These are phyloP conservation scores for Strobilomyces dryophilus DNA, from an alignment of 768 basidiomycete species.

Conservation along the genomic window DNA sequence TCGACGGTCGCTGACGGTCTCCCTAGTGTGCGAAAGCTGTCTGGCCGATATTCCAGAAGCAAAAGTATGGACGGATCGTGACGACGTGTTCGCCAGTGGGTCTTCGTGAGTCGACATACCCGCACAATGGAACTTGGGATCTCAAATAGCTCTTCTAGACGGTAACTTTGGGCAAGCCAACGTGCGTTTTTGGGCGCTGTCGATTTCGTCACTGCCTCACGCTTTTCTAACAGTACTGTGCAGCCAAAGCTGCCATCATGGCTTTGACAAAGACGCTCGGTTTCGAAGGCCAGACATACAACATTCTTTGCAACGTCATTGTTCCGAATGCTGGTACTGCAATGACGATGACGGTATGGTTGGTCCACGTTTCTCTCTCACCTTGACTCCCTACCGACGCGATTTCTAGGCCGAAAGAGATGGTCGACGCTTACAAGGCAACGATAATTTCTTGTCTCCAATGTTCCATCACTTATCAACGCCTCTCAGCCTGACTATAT, in stretches of 20 bases:
- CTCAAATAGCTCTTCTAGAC: constrained; percentile 42
- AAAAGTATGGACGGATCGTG: constrained; percentile 93
- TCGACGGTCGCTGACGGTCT: neutral
- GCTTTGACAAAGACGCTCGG: constrained; percentile 88
- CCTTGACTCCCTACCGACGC: neutral
- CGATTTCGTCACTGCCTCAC: neutral
- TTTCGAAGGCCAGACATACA: constrained; percentile 88
- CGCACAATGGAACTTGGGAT: neutral
- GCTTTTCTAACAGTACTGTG: constrained; percentile 57
- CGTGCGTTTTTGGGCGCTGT: constrained; percentile 33
- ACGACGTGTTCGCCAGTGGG: constrained; percentile 93
- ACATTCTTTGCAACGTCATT: constrained; percentile 84
- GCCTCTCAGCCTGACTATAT: constrained; percentile 74
- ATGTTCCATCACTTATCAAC: neutral
- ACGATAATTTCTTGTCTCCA: neutral
- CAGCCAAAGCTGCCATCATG: constrained; percentile 90
- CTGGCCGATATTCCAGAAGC: constrained; percentile 96
- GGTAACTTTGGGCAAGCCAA: constrained; percentile 97
- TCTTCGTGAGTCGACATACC: constrained; percentile 60
- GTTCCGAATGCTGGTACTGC: constrained; percentile 88
- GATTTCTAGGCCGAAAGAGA: constrained; percentile 62
- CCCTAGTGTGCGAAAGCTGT: constrained; percentile 86
- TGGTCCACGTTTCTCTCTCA: constrained; percentile 17
- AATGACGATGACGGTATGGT: constrained; percentile 84
- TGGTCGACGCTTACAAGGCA: constrained; percentile 88